phyloP scores from a whole-genome alignment of 768 basidiomycete species.

The Collybia sp. region DNA sequence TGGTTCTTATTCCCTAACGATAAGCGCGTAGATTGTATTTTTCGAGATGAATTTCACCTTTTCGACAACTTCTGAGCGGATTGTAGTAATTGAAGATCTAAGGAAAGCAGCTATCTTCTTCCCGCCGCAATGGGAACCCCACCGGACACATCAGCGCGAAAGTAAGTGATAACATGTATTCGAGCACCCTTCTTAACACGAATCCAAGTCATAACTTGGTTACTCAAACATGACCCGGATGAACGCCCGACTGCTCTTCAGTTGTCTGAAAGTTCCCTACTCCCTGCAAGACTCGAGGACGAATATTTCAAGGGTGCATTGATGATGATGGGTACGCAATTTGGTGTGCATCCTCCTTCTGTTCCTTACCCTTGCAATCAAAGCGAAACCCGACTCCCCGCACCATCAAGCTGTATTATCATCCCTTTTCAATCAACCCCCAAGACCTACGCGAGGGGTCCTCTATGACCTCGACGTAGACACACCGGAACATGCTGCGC shows the following conservation, averaged over 20 bases:
- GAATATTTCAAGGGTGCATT: slow-evolving; percentile 83
- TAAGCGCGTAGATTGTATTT: slow-evolving; percentile 71
- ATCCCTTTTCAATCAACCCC: slow-evolving; percentile 72
- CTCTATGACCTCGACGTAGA: slow-evolving; percentile 73
- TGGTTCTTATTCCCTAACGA: neutral
- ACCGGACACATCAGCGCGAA: slow-evolving; percentile 57
- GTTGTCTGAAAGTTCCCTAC: slow-evolving; percentile 69
- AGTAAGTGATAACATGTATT: slow-evolving; percentile 38
- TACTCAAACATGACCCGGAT: slow-evolving; percentile 78
- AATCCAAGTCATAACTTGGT: slow-evolving; percentile 66
- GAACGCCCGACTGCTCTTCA: slow-evolving; percentile 80
- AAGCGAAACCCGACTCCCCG: slow-evolving; percentile 77
- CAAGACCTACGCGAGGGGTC: slow-evolving; percentile 58
- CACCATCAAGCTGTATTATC: slow-evolving; percentile 77
- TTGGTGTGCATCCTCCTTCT: neutral
- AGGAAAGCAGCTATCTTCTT: slow-evolving; percentile 72
- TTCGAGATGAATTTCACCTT: slow-evolving; percentile 95
- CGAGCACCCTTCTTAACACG: neutral
- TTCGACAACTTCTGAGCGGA: slow-evolving; percentile 78
- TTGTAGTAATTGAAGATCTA: slow-evolving; percentile 75
- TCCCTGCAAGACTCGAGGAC: slow-evolving; percentile 77
- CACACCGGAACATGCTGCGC: slow-evolving; percentile 60
- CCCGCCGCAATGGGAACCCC: slow-evolving; percentile 68
- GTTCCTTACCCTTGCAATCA: neutral
- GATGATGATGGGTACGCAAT: slow-evolving; percentile 61